Percentiles rank a stretch among this genome's conserved stretches.
Evolutionary conservation across 805 yeast genomes (phyloP).

Genomic region (Metschnikowia amazonensis): DNA sequence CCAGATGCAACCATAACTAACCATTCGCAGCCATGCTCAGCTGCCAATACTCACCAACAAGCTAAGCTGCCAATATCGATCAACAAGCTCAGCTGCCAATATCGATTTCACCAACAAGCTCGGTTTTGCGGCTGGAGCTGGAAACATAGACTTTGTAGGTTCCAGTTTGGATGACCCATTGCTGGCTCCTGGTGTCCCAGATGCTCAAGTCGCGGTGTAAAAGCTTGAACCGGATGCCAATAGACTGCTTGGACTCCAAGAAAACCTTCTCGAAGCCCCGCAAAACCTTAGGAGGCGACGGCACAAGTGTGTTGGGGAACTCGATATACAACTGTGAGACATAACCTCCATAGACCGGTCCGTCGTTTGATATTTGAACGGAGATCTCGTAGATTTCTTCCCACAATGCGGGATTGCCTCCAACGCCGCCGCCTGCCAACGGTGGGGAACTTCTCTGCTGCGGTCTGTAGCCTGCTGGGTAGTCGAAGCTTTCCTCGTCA

Average conservation of each 20-base stretch:
- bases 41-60: constrained; percentile 42
- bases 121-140: constrained; percentile 45
- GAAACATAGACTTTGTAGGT: constrained; percentile 50
- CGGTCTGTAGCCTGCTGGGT: constrained; percentile 37
- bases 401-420: constrained; percentile 62
- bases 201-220: constrained; percentile 51
- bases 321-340: constrained; percentile 55
- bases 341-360: constrained; percentile 43
- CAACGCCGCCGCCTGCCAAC: constrained; percentile 48
- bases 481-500: constrained; percentile 35
- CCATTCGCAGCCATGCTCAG: constrained; percentile 3
- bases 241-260: constrained; percentile 39
- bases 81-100: constrained; percentile 23
- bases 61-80: constrained; percentile 25
- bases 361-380: constrained; percentile 47
- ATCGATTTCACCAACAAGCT: constrained; percentile 44
- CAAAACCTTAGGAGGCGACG: constrained; percentile 50
- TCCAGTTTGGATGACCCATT: constrained; percentile 58
- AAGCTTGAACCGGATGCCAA: constrained; percentile 40
- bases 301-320: constrained; percentile 43
- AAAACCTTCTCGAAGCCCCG: constrained; percentile 57
- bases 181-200: constrained; percentile 54
- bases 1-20: background rate
- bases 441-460: constrained; percentile 36
- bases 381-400: constrained; percentile 44